Conservation (phyloP, 2,329 filamentous ascomycete species). For the Aurifilum marmelostoma region DNA sequence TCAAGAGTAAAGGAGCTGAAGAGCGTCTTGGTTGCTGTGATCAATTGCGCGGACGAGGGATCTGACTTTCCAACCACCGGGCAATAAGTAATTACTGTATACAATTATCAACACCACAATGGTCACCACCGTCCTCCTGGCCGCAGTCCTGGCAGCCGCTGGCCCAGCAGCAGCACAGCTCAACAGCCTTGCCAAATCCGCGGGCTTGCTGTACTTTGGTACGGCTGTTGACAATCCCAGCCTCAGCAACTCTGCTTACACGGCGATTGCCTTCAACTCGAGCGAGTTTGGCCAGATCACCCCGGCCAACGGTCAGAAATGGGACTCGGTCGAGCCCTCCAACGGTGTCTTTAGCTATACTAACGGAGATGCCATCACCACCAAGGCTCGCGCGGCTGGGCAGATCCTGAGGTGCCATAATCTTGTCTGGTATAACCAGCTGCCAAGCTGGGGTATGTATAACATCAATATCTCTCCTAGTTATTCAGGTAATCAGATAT, state of each 20-base stretch:
- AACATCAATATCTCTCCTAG: neutral
- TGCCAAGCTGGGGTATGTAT: conserved; percentile 52
- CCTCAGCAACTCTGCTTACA: conserved; percentile 57
- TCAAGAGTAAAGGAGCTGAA: neutral
- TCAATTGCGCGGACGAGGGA: no score
- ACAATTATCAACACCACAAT: neutral
- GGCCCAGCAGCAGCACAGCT: conserved; percentile 29
- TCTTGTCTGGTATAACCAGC: conserved; percentile 54
- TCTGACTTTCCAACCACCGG: no score
- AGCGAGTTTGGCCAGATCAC: conserved; percentile 67
- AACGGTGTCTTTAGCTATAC: conserved; percentile 61
- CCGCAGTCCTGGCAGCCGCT: conserved; percentile 2
- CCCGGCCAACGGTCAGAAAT: conserved; percentile 66
- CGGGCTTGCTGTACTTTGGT: conserved; percentile 57
- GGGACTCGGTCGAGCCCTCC: conserved; percentile 64
- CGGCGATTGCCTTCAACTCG: conserved; percentile 55
- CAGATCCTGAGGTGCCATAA: conserved; percentile 66
- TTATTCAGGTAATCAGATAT: neutral
- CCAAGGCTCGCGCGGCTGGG: conserved; percentile 50
- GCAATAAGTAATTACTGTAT: no score
- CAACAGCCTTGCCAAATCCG: conserved; percentile 22
- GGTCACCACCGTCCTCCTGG: conserved; percentile 4
- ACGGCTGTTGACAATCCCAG: conserved; percentile 64
- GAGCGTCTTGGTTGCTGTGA: neutral
- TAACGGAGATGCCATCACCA: conserved; percentile 56